These are phyloP conservation scores for Malus sylvestris DNA, from an alignment of 306 rosid species.

Conservation along the genomic window DNA sequence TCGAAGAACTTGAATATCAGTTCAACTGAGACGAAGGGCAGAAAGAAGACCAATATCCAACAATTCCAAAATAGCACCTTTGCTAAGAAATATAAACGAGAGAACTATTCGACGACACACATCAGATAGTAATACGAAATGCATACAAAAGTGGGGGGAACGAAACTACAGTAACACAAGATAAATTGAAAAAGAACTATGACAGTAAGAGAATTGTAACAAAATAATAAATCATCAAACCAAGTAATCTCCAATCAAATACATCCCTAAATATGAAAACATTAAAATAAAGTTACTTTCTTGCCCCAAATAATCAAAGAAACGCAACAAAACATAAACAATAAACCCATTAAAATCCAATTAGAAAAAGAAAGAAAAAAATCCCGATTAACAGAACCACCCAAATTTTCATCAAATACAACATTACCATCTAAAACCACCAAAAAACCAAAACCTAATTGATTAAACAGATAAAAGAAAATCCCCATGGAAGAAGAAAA, in stretches of 20 bases:
- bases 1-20: background rate
- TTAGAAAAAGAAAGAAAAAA: background rate
- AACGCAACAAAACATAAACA: background rate
- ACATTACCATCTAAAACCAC: background rate
- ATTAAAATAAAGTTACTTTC: background rate
- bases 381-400: background rate
- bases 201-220: background rate
- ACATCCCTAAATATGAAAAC: background rate
- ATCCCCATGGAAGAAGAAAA: background rate
- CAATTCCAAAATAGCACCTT: constrained; percentile 6
- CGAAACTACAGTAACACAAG: background rate
- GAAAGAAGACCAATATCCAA: background rate
- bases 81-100: background rate
- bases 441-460: background rate
- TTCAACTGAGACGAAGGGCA: background rate
- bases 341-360: background rate
- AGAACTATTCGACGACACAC: background rate
- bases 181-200: background rate
- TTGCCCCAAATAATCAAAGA: background rate
- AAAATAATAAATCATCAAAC: background rate
- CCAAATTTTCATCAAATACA: background rate
- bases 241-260: background rate
- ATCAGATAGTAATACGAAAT: background rate
- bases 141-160: background rate
- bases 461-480: background rate